These are phyloP conservation scores for Solanum chacoense DNA, from an alignment of 305 asterid species.

Conservation along the genomic window DNA sequence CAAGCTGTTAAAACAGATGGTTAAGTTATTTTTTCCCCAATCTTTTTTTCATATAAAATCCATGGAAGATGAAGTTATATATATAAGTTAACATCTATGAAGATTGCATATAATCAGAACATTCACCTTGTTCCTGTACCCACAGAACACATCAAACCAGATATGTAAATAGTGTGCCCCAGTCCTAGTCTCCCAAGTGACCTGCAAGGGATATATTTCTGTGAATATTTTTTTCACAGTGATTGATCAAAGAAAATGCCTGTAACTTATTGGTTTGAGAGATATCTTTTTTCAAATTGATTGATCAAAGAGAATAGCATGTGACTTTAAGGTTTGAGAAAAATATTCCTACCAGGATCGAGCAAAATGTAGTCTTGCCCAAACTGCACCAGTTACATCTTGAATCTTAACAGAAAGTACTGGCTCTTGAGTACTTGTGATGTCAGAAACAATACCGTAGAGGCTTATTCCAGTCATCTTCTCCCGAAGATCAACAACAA, in stretches of 20 bases:
- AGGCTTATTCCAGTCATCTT: conserved; percentile 92
- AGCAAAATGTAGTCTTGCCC: conserved; percentile 65
- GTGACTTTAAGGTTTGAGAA: background rate
- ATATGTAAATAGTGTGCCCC: conserved; percentile 65
- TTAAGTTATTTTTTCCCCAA: background rate
- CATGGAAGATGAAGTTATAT: background rate
- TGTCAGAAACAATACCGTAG: conserved; percentile 55
- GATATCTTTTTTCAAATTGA: background rate
- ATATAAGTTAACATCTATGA: background rate
- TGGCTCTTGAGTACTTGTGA: conserved; percentile 31
- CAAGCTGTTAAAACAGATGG: background rate
- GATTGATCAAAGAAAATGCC: background rate
- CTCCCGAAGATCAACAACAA: conserved; percentile 66
- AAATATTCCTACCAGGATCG: conserved; percentile 48
- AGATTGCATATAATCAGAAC: background rate
- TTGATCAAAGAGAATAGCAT: background rate
- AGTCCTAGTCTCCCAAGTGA: conserved; percentile 63
- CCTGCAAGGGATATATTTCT: conserved; percentile 35
- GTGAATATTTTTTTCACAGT: background rate
- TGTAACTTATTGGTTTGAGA: background rate
- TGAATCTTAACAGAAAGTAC: conserved; percentile 49
- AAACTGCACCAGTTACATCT: conserved; percentile 73
- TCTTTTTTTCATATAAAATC: background rate
- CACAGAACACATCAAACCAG: conserved; percentile 66
- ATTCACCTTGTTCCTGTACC: conserved; percentile 44